These are phyloP conservation scores for Camillea tinctor DNA, from an alignment of 2,329 filamentous ascomycete species.

Conservation along the genomic window DNA sequence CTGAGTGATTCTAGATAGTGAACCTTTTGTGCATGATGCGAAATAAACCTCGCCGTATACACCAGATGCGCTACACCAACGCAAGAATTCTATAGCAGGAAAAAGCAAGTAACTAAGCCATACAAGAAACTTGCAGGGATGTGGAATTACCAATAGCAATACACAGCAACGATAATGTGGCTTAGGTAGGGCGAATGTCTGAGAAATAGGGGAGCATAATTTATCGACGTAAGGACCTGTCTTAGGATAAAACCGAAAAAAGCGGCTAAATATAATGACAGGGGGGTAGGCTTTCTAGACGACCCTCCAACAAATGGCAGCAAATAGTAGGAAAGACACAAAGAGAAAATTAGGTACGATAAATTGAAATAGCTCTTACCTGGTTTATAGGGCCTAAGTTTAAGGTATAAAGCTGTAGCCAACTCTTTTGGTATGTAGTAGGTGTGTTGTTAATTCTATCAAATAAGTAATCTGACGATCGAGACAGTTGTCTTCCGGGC, in stretches of 20 bases:
- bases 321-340: slow-evolving; percentile 4
- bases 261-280: background rate
- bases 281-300: background rate
- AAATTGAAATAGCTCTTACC: background rate
- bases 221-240: background rate
- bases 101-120: slow-evolving; percentile 9
- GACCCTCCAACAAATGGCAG: background rate
- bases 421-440: background rate
- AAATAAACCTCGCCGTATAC: slow-evolving; percentile 7
- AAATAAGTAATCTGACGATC: background rate
- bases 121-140: background rate
- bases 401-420: background rate
- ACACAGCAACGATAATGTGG: slow-evolving; percentile 4
- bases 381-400: background rate
- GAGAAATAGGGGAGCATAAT: background rate
- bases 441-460: background rate
- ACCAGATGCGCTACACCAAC: background rate
- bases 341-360: background rate
- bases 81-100: background rate
- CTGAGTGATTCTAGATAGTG: background rate
- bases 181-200: slow-evolving; percentile 2
- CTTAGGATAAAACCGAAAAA: background rate
- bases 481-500: background rate
- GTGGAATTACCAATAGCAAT: background rate
- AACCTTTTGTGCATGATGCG: background rate